Evolutionary conservation across 148 eudicot genomes (phyloP).

Genomic region (Amaranthus cruentus): DNA sequence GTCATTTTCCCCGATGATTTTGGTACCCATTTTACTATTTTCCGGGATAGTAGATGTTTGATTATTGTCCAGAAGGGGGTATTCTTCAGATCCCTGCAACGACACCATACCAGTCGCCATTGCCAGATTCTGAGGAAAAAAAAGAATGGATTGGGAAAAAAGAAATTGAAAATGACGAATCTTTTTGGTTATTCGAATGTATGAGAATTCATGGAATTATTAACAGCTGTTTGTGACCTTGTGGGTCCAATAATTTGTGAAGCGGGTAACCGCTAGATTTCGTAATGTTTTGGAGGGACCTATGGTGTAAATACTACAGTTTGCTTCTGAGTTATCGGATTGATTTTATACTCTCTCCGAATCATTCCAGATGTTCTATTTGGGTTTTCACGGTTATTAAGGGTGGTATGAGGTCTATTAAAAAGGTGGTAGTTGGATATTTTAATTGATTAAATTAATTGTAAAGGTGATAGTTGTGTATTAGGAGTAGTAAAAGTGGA

Average conservation of each 20-base stretch:
- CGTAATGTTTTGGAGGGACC: neutral
- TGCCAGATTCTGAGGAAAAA: neutral
- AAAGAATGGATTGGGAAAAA: neutral
- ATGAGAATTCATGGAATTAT: neutral
- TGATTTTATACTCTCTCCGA: no score
- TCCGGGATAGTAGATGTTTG: neutral
- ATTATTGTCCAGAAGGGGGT: neutral
- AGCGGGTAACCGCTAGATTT: neutral
- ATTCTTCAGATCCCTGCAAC: neutral
- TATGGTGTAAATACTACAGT: no score
- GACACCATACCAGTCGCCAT: slow-evolving; percentile 22
- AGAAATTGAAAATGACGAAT: slow-evolving; percentile 6
- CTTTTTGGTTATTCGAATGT: neutral
- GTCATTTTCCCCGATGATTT: neutral
- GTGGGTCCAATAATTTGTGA: neutral
- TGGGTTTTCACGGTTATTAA: no score
- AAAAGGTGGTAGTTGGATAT: no score
- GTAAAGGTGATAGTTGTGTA: no score
- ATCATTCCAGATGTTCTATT: fast-evolving
- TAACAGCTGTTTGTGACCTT: slow-evolving; percentile 3
- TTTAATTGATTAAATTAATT: no score
- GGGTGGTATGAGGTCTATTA: no score
- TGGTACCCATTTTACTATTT: neutral
- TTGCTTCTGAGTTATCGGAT: no score
- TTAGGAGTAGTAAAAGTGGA: no score